Evolutionary conservation across 2,329 filamentous ascomycete genomes (phyloP), one percentile per base, ranked within the genome.

Genomic region (Neobulgaria alba): DNA sequence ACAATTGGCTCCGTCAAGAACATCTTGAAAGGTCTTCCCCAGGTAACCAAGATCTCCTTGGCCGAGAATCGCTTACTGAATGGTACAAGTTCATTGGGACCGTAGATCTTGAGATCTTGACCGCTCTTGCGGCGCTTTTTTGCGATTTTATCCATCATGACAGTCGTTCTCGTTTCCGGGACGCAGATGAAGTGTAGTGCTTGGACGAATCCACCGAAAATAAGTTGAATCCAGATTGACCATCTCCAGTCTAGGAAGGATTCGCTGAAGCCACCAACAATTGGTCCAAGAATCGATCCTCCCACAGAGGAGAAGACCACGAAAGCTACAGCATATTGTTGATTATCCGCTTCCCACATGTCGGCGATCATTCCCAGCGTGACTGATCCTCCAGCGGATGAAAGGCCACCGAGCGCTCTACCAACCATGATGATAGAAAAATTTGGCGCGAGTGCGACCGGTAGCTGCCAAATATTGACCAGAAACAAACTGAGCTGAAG

Each of bases 151-250:
- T 92, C 81, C 71, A 93, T 79, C 67, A 92, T 71, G 46, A 88
- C 74, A 3, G 81, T 86, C 1, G 77, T 74, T 38, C 85, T 72
- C 0, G 86, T 92, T 61, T 92, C 86, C 1, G 85, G 85, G 1
- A 92, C 85, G 5, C 77, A 68, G 43, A 83, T 56, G 36, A 82
- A 65, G 57, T 88, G 83, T 3, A 84, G 55, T 3, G 74, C 14
- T 56, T 89, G 84, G 3, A 86, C 75, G 23, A 75, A 69, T 7
- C 64, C 80, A 14, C 85, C 85, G 39, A 90, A 78, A 51, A 89
- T 87, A 48, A 90, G 73, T 61, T 89, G 84, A 45, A 90, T 83
- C 85, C 86, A 92, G 58, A 90, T 88, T 40, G 72, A 77, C 82
- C 82, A 88, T 49, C 73, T 72, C 85, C 85, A 92, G 18, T 64